Base-by-base conservation (phyloP, 805 yeast genomes). In the Debaryomyces tyrocola region DNA sequence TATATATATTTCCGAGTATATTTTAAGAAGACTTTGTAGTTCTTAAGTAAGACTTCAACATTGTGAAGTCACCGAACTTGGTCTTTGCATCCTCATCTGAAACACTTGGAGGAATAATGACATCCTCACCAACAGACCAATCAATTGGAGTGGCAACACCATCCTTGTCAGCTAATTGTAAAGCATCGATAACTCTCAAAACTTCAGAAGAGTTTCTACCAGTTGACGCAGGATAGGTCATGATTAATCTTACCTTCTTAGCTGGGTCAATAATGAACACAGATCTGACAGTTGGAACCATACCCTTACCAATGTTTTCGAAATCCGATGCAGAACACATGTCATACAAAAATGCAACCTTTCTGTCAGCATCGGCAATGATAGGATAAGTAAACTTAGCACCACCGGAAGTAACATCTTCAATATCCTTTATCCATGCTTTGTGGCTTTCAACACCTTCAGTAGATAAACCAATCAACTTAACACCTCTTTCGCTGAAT, bases 191-290 rank as follows among this genome's bases (percentile, higher is more conserved):
- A 38, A 80, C 85, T 66, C 90, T 72, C 60, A 85, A 73, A 35
- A 84, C 82, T 63, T 84, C 90, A 43, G 88, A 85, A 20, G 90
- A 81, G 75, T 84, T 84, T 72, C 90, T 76, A 52, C 90, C 90
- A 34, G 85, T 79, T 9, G 87, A 80, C 36, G 89, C 85, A 34
- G 90, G 90, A 64, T 84, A 85, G 20, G 87, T 69, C 64, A 85
- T 70, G 47, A 74, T 79, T 59, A 83, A 70, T 64, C 90, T 73
- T 48, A 84, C 74, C 54, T 75, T 82, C 67, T 83, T 82, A 47
- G 70, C 62, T 47, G 88, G 87, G 64, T 84, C 90, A 62, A 85
- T 83, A 57, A 84, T 74, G 63, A 83, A 84, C 14, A 84, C 89
- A 7, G 88, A 82, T 66, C 90, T 76, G 53, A 84, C 82, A 39